Evolutionary conservation across 306 rosid species (phyloP).

Genomic region (Vigna trinervia): DNA sequence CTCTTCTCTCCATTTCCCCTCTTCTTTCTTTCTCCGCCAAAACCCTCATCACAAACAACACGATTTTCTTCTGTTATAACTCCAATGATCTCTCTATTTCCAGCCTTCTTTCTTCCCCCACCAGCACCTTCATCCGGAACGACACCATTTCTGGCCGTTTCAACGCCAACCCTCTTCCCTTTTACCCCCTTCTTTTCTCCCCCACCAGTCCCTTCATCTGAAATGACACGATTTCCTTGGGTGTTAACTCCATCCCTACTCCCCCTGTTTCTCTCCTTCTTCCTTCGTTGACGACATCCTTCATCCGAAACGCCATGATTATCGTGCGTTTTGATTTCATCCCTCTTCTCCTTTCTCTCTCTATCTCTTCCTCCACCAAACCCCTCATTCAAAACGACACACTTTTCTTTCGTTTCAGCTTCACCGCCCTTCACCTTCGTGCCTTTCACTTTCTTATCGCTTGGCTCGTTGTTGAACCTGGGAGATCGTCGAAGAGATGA

Average conservation of each 20-base stretch:
- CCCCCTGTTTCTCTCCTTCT: neutral
- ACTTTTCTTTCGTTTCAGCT: conserved; percentile 10
- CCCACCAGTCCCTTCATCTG: neutral
- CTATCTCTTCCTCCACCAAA: neutral
- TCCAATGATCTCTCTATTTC: neutral
- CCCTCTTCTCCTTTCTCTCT: conserved; percentile 1
- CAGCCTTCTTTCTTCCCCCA: neutral
- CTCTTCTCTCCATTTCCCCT: conserved; percentile 48
- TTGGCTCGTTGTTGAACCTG: conserved; percentile 2
- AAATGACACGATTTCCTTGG: neutral
- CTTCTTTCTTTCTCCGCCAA: neutral
- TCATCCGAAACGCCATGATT: neutral
- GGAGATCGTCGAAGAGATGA: neutral
- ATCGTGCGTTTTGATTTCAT: neutral
- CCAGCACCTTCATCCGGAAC: neutral
- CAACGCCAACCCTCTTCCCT: neutral
- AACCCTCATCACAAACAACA: neutral
- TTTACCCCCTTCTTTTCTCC: neutral
- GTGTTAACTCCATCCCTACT: neutral
- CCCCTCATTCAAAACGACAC: conserved; percentile 19
- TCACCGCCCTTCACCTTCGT: conserved; percentile 1
- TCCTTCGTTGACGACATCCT: neutral
- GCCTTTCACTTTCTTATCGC: conserved; percentile 27
- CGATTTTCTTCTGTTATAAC: neutral
- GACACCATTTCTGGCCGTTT: neutral